phyloP scores from a whole-genome alignment of 2,329 filamentous ascomycete genomes.

The Botrytis elliptica region DNA sequence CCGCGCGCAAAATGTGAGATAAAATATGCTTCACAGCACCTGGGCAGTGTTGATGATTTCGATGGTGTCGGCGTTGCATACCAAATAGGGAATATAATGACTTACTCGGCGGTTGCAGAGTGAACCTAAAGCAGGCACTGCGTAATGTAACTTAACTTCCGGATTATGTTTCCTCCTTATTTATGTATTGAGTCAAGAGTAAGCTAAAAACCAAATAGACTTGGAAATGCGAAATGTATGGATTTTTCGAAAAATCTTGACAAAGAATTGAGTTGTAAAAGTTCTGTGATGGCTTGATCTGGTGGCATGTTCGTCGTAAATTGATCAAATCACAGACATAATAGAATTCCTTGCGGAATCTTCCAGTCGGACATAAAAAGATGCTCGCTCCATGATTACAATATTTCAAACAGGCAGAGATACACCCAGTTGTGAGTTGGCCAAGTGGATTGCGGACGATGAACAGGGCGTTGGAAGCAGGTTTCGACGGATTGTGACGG shows the following conservation, averaged over 20 bases:
- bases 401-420: background rate
- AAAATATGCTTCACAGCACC: conserved; percentile 23
- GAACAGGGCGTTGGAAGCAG: conserved; percentile 22
- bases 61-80: conserved; percentile 9
- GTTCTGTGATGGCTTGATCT: conserved; percentile 25
- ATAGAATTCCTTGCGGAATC: background rate
- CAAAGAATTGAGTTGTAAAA: background rate
- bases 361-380: background rate
- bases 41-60: conserved; percentile 23
- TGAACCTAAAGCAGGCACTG: conserved; percentile 6
- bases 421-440: conserved; percentile 10
- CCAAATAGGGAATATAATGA: conserved; percentile 19
- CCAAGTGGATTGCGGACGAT: conserved; percentile 4
- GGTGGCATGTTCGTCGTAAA: conserved; percentile 22
- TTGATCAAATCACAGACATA: conserved; percentile 9
- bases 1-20: conserved; percentile 10
- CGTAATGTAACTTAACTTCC: conserved; percentile 2
- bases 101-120: conserved; percentile 24
- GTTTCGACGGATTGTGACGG: conserved; percentile 32
- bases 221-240: background rate
- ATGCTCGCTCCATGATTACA: conserved; percentile 6
- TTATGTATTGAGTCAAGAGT: conserved; percentile 2
- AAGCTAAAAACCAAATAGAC: background rate
- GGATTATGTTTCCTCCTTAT: background rate
- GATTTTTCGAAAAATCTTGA: background rate